phyloP scores from a whole-genome alignment of 345 rosid species.

The Eucalyptus erythrocorys region DNA sequence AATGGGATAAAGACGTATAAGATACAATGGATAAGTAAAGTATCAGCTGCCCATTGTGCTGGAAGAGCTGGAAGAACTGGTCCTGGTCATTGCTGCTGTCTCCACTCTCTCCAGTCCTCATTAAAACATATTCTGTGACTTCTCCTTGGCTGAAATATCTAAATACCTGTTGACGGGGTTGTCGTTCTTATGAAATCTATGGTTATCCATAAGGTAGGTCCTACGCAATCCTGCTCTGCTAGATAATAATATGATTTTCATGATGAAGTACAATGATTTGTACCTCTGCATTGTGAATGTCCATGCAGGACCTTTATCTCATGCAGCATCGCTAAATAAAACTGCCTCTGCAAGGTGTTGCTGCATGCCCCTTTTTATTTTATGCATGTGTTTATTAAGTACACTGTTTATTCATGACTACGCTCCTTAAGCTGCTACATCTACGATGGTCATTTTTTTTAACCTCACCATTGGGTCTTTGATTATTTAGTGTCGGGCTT shows the following conservation, averaged over 20 bases:
- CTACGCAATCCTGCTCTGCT: background rate
- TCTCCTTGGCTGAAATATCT: constrained; percentile 70
- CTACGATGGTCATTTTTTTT: background rate
- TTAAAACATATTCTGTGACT: constrained; percentile 54
- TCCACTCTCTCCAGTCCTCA: constrained; percentile 74
- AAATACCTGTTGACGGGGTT: constrained; percentile 73
- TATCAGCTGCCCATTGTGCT: constrained; percentile 89
- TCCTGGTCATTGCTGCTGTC: constrained; percentile 88
- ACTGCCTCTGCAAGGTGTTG: background rate
- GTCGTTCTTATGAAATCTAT: constrained; percentile 86
- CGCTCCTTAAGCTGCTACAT: background rate
- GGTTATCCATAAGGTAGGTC: constrained; percentile 56
- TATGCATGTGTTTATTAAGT: background rate
- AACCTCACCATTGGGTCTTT: background rate
- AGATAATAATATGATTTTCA: background rate
- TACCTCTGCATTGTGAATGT: background rate
- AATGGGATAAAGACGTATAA: constrained; percentile 71
- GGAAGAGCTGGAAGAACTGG: constrained; percentile 89
- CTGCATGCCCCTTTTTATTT: background rate
- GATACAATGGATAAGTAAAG: constrained; percentile 79
- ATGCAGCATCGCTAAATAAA: background rate
- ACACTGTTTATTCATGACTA: background rate
- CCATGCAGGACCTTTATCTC: background rate
- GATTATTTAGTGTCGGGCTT: background rate
- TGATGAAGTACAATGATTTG: background rate